Evolutionary conservation across 2,329 filamentous ascomycete species (phyloP).

Genomic region (Blastomyces emzantsi): DNA sequence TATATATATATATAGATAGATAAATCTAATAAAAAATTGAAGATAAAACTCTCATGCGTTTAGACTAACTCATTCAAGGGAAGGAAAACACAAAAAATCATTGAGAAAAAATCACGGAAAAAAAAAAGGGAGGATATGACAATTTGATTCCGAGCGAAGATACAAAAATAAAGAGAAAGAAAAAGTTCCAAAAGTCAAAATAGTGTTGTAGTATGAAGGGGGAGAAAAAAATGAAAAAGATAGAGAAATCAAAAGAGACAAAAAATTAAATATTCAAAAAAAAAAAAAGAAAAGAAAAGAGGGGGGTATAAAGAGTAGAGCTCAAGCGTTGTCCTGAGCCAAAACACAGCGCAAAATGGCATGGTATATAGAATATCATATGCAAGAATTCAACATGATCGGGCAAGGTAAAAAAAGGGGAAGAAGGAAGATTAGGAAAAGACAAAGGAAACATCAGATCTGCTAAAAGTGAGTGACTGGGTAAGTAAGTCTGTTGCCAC

Average conservation of each 20-base stretch:
- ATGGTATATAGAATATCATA: constrained; percentile 6
- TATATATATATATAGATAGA: too few species aligned
- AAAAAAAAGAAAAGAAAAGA: too few species aligned
- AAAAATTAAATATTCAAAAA: neutral
- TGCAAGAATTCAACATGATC: neutral
- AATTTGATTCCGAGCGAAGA: constrained; percentile 4
- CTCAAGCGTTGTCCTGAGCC: constrained; percentile 8
- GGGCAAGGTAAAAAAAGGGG: constrained; percentile 7
- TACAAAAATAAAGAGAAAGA: neutral
- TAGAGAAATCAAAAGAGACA: too few species aligned
- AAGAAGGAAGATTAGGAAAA: constrained; percentile 21
- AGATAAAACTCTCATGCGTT: too few species aligned
- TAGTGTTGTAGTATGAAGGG: neutral
- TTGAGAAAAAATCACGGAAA: neutral
- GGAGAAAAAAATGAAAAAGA: neutral
- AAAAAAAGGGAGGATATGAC: neutral
- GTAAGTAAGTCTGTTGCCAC: neutral
- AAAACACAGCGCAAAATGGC: constrained; percentile 4
- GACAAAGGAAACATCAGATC: constrained; percentile 13
- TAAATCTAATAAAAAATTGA: too few species aligned
- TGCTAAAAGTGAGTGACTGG: constrained; percentile 27
- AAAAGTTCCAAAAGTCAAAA: neutral
- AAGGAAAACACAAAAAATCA: too few species aligned
- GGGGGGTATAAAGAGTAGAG: constrained; percentile 1
- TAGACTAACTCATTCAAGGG: too few species aligned